phyloP scores from a whole-genome alignment of 345 rosid species.

The Toxicodendron radicans region DNA sequence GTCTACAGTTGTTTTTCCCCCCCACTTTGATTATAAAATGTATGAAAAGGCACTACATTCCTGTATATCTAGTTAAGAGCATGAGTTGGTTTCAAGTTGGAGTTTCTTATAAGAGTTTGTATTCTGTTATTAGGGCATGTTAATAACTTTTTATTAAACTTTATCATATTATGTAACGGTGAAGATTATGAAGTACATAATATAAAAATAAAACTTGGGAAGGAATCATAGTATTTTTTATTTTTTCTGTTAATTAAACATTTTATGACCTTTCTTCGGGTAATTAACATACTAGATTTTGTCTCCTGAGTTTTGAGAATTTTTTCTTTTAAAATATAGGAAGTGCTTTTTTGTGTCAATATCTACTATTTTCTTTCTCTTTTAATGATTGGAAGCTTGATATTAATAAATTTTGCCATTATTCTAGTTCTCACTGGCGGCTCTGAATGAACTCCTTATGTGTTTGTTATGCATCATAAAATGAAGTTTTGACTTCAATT shows the following conservation, averaged over 20 bases:
- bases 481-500: constrained; percentile 9
- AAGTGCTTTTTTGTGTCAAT: neutral
- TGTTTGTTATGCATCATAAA: constrained; percentile 4
- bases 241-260: neutral
- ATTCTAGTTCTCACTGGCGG: constrained; percentile 9
- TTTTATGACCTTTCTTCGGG: neutral
- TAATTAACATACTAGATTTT: neutral
- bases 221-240: neutral
- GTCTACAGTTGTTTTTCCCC: too few species aligned
- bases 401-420: neutral
- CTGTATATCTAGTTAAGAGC: neutral
- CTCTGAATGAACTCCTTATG: constrained; percentile 5
- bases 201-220: neutral
- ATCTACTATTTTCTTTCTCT: neutral
- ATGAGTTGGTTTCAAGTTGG: neutral
- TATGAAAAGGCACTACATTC: neutral
- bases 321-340: neutral
- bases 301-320: neutral
- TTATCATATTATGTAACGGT: neutral
- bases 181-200: neutral
- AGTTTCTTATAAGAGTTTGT: neutral
- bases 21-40: neutral
- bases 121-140: neutral
- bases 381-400: neutral
- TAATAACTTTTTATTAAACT: neutral